Evolutionary conservation across 345 rosid genomes (phyloP), one percentile per base, ranked within the genome.

Genomic region (Eutrema japonicum): DNA sequence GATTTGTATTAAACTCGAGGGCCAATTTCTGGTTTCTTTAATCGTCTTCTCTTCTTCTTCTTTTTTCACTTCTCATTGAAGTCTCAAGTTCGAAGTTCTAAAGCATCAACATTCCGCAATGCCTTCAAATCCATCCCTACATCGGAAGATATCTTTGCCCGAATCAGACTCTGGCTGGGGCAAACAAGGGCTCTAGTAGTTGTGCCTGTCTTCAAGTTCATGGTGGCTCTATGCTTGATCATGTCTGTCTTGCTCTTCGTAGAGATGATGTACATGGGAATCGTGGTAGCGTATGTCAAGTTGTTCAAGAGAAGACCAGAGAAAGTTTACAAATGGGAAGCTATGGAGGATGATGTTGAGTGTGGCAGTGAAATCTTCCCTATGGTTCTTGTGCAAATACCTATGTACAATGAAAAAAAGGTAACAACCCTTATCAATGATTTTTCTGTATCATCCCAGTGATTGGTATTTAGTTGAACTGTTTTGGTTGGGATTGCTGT

Each of bases 381-480:
- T 14, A 83, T 77, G 66, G 83, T 83, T 47, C 77, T 86, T 71
- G 81, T 84, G 72, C 91, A 86, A 68, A 83, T 84, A 33, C 88
- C 87, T 2, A 83, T 84, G 85, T 81, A 79, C 68, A 86, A 84
- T 42, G 88, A 86, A 38, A 79, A 76, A 59, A 78, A 86, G 86
- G 88, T 84, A 66, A 53, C 59, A 16, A 33, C 3, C 5, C 5
- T 3, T 13, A 42, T 3, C 72, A 38, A 30, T 59, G 18, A 7
- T 2, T 7, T 48, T 35, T 68, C 14, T 55, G 30, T 43, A 27
- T 27, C 30, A 32, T 14, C 56, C 56, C 12, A 1, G 10, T 32
- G 51, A 45, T 60, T 52, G 35, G 38, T 33, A 2, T 41, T 46
- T 40, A 2, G 16, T 32, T 13, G 22, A 35, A 48, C 50, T 60